These are phyloP conservation scores for Plasmopara halstedii DNA, from an alignment of 352 stramenopile genomes.

Conservation along the genomic window DNA sequence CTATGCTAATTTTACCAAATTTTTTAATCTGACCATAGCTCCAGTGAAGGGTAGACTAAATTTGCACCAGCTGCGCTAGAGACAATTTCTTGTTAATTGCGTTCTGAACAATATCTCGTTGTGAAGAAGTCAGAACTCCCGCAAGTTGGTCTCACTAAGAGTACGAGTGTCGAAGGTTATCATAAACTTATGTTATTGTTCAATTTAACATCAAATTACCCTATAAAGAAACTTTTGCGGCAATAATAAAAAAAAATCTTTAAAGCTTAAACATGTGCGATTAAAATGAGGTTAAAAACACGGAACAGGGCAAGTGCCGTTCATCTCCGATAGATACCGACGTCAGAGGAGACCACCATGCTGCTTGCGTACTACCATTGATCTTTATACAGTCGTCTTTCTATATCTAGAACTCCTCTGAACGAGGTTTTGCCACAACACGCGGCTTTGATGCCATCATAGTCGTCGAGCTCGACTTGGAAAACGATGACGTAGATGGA, in stretches of 20 bases:
- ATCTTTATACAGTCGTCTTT: conserved; percentile 14
- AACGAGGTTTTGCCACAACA: conserved; percentile 18
- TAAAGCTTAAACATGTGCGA: no score
- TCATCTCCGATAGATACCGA: conserved; percentile 35
- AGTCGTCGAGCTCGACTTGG: conserved; percentile 15
- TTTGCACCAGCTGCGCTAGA: no score
- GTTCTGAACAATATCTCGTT: no score
- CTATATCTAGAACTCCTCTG: conserved; percentile 39
- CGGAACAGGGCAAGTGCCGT: conserved; percentile 15
- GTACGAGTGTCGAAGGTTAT: no score
- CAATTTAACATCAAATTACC: no score
- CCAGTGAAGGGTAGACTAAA: no score
- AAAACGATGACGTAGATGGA: conserved; percentile 7
- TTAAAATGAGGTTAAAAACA: conserved; percentile 14
- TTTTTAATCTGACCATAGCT: no score
- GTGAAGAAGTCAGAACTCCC: no score
- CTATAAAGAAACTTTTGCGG: not conserved
- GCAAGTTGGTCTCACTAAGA: no score
- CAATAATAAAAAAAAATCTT: not conserved
- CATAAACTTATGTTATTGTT: no score
- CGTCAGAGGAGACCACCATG: conserved; percentile 26
- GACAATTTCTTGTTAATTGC: no score
- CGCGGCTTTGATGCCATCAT: conserved; percentile 20
- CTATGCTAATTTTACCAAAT: no score
- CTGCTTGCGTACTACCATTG: conserved; percentile 16